phyloP scores from a whole-genome alignment of 2,329 filamentous ascomycete genomes.

The Aschersonia sp. region DNA sequence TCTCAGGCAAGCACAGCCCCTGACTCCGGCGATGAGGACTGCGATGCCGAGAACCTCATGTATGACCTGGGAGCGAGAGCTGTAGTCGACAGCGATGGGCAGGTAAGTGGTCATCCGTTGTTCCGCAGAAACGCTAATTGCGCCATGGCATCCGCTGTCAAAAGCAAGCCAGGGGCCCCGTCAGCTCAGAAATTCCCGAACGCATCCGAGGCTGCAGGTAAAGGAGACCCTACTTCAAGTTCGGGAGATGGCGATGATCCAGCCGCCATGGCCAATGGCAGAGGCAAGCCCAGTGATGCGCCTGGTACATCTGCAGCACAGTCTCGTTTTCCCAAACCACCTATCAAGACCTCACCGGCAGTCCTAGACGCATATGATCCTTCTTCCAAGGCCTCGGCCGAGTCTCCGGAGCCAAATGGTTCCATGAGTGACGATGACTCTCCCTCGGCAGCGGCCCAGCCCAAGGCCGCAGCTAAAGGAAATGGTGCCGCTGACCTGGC shows the following conservation, averaged over 20 bases:
- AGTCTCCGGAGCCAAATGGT: background rate
- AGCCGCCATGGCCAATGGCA: background rate
- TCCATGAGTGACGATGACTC: background rate
- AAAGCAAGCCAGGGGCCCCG: background rate
- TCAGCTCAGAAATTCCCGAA: background rate
- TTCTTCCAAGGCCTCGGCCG: background rate
- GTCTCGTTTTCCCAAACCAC: background rate
- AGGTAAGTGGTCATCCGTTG: conserved; percentile 11
- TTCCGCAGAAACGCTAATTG: conserved; percentile 12
- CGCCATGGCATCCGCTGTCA: conserved; percentile 8
- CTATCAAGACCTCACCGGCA: conserved; percentile 1
- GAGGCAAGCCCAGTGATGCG: background rate
- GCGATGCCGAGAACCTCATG: conserved; percentile 6
- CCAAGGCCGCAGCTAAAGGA: background rate
- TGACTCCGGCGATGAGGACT: conserved; percentile 2
- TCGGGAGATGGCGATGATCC: background rate
- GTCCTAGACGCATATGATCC: background rate
- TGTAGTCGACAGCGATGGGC: conserved; percentile 3
- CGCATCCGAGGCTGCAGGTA: background rate
- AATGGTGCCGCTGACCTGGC: background rate
- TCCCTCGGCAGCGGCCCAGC: background rate
- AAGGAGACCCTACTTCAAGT: no score
- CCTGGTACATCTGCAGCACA: background rate
- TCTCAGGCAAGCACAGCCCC: background rate
- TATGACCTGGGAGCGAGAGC: conserved; percentile 5